Base-by-base conservation (phyloP, 192 early-diverging fungal genomes). In the Obelidium mucronatum region DNA sequence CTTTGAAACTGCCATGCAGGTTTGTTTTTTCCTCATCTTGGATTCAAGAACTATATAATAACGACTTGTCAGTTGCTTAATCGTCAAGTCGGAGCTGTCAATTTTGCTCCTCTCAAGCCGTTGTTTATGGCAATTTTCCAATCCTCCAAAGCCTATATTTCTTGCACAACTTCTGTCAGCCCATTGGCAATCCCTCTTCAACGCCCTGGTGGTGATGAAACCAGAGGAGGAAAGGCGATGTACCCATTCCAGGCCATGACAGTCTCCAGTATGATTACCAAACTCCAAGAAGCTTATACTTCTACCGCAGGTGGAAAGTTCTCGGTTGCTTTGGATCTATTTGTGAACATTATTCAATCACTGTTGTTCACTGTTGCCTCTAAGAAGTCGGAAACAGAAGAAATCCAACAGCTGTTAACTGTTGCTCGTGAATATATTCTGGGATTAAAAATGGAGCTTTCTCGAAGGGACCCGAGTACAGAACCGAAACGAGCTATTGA, bases 1-100 rank as follows among this genome's bases (percentile, higher is more conserved):
- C 30, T 98, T 97, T 80, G 96, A 97, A 73, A 91, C 89, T 35
- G 98, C 96, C 1, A 97, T 99, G 94, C 89, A 93, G 88, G 92
- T 93, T 82, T 62, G 54, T 72, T 35, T 60, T n/a, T n/a, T n/a
- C n/a, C n/a, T n/a, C n/a, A n/a, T n/a, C 0, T 69, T 58, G 59
- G 24, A 13, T 61, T 61, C 22, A 31, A 17, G 2, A 28, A 1
- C 30, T 71, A n/a, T n/a, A n/a, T n/a, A n/a, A n/a, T n/a, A n/a
- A n/a, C n/a, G n/a, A n/a, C n/a, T n/a, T 74, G 35, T 82, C 79
- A 93, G 91, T 80, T 96, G 44, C 85, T 99, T 48, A 95, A 94
- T 79, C 87, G 92, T 33, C 96, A 98, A 86, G 90, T 90, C n/a
- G 98, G 98, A 34, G 90, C 92, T 73, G 88, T 91, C 33, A 95